Conservation (phyloP, 1,284 basidiomycete species). For the Peniophora sp. region DNA sequence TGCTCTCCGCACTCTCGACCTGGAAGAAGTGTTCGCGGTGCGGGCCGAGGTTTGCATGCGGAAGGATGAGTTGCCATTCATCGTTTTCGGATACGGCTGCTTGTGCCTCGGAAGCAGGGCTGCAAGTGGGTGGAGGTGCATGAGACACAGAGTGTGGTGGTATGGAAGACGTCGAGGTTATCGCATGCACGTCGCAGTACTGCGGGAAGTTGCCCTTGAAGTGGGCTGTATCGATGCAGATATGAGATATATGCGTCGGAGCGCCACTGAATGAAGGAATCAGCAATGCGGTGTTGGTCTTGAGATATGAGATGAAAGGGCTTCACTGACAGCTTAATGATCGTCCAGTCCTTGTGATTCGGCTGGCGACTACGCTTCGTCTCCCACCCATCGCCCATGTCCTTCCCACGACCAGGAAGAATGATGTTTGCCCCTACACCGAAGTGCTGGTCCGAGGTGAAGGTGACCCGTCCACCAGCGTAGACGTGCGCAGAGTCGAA, state of each 20-base stretch:
- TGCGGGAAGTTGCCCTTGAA: slow-evolving; percentile 97
- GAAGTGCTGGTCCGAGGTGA: slow-evolving; percentile 89
- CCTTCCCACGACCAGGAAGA: slow-evolving; percentile 78
- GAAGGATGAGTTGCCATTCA: slow-evolving; percentile 71
- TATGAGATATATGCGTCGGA: slow-evolving; percentile 65
- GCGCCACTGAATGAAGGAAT: slow-evolving; percentile 38
- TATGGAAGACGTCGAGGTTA: slow-evolving; percentile 36
- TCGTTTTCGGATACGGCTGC: slow-evolving; percentile 20
- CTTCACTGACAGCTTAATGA: slow-evolving; percentile 79
- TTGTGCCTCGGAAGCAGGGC: slow-evolving; percentile 8
- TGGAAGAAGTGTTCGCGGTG: slow-evolving; percentile 88
- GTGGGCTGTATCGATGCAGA: slow-evolving; percentile 91
- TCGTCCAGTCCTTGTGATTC: slow-evolving; percentile 85
- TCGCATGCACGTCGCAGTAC: slow-evolving; percentile 76
- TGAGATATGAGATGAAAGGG: slow-evolving; percentile 1
- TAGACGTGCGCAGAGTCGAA: slow-evolving; percentile 91
- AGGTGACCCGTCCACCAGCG: slow-evolving; percentile 79
- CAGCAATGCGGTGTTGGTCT: not conserved
- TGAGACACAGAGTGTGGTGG: slow-evolving; percentile 24
- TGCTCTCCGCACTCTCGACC: slow-evolving; percentile 53
- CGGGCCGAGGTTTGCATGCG: slow-evolving; percentile 78
- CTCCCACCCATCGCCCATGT: slow-evolving; percentile 99
- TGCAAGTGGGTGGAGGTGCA: slow-evolving; percentile 8
- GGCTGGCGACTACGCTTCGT: slow-evolving; percentile 80
- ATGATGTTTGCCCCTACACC: slow-evolving; percentile 89